Base-by-base conservation (phyloP, 2,329 filamentous ascomycete species). In the Fusarium longipes region DNA sequence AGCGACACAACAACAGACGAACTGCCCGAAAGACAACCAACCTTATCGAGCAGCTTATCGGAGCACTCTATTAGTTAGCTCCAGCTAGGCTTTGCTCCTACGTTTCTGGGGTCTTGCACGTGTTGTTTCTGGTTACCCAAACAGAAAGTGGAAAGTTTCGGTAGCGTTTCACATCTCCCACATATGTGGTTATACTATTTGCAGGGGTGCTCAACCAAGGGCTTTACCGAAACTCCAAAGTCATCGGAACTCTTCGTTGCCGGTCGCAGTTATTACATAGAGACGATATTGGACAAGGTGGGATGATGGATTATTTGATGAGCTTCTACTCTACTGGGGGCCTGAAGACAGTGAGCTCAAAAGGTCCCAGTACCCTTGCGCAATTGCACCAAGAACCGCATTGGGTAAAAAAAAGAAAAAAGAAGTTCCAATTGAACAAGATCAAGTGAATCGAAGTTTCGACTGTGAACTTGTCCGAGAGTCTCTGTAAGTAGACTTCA, bases 91-190 rank as follows among this genome's bases (percentile, higher is more conserved):
- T 54, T 57, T 22, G 17, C 18, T 20, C 20, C 22, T 35, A 22
- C 29, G 33, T 33, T 40, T 61, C 29, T 24, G 11, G 49, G 18
- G 24, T 8, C 18, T 53, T 25, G 40, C 10, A 22, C 17, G 24
- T 54, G 29, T 40, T 42, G 44, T 51, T 63, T 39, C 39, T 14
- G 22, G 42, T 44, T 29, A 42, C 30, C 52, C 51, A 71, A 65
- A 65, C 62, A 43, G 36, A 63, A 47, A 48, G 59, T 32, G 25
- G 33, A 42, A 40, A 51, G 72, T 74, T 73, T 74, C 57, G 72
- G 55, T 60, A 24, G 29, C 22, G 72, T 74, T 73, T 74, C 72
- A 70, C 35, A 38, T 39, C 38, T 35, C 25, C 32, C 33, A 33
- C 59, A 59, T 57, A 68, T 70, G 36, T 65, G 68, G 61, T 66